These are phyloP conservation scores for Aspergillus hiratsukae DNA, from an alignment of 2,329 filamentous ascomycete genomes.

Conservation along the genomic window DNA sequence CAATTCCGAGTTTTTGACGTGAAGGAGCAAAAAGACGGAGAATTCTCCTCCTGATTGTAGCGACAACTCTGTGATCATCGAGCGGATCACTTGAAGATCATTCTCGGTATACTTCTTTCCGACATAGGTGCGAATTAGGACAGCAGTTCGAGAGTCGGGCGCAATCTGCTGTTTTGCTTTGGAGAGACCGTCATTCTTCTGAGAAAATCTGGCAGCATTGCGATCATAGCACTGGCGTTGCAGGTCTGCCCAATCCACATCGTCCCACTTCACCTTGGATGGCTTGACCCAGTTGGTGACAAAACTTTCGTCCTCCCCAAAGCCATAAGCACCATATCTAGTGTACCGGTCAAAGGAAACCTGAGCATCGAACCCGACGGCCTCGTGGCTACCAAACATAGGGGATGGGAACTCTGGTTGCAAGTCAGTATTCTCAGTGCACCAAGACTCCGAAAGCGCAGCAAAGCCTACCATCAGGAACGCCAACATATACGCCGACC, in stretches of 20 bases:
- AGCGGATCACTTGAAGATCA: conserved; percentile 73
- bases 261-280: conserved; percentile 48
- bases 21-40: conserved; percentile 78
- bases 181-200: not conserved
- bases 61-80: conserved; percentile 76
- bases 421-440: conserved; percentile 37
- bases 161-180: conserved; percentile 2
- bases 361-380: conserved; percentile 56
- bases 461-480: conserved; percentile 1
- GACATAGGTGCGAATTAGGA: conserved; percentile 78
- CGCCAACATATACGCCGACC: conserved; percentile 54
- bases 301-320: conserved; percentile 21
- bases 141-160: conserved; percentile 60
- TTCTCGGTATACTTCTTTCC: conserved; percentile 77
- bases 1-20: conserved; percentile 71
- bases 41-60: conserved; percentile 81
- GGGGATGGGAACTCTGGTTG: conserved; percentile 51
- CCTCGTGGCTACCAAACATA: conserved; percentile 58
- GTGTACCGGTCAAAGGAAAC: conserved; percentile 64
- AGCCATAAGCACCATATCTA: conserved; percentile 56
- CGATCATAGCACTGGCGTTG: conserved; percentile 61
- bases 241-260: conserved; percentile 65
- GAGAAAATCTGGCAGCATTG: conserved; percentile 62
- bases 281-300: conserved; percentile 17
- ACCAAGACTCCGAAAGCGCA: conserved; percentile 19